Evolutionary conservation across 805 yeast species (phyloP), one percentile per base, ranked within the genome.

Genomic region (Wickerhamiella sergipiensis): DNA sequence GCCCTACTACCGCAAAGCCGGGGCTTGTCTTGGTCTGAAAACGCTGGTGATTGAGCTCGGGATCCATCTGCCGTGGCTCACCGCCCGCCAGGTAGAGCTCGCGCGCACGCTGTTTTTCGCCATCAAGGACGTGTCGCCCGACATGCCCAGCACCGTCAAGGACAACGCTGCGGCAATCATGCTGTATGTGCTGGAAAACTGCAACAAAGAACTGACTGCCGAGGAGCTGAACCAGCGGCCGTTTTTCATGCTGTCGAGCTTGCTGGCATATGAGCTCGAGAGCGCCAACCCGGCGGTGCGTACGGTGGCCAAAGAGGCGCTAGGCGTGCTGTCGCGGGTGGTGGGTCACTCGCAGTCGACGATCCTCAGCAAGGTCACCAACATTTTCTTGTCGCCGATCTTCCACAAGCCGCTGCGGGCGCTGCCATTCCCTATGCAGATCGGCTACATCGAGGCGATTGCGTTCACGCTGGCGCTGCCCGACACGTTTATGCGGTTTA

Each of bases 341-440:
- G 81, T 95, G 0, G 70, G 71, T 1, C 81, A 81, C 13, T 77
- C 94, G 1, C 73, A 86, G 45, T 76, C 90, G 1, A 77, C 80
- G 1, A 76, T 94, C 59, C 80, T 94, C 66, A 78, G 80, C 4
- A 89, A 90, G 18, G 89, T 94, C 49, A 86, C 88, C 59, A 81
- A 79, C 46, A 78, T 89, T 23, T 70, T 94, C 26, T 68, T 92
- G 46, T 85, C 94, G 0, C 97, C 99, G 6, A 92, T 92, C 21
- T 94, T 92, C 71, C 95, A 95, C 3, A 92, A 92, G 63, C 99
- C 99, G 0, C 68, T 92, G 52, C 75, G 99, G 55, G 99, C 99
- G 0, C 72, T 92, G 54, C 98, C 99, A 0, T 92, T 94, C 69
- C 92, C 95, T 4, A 92, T 90, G 95, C 98, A 94, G 68, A 92